Evolutionary conservation across 352 stramenopile species (phyloP).

Genomic region (Pythium volutum): DNA sequence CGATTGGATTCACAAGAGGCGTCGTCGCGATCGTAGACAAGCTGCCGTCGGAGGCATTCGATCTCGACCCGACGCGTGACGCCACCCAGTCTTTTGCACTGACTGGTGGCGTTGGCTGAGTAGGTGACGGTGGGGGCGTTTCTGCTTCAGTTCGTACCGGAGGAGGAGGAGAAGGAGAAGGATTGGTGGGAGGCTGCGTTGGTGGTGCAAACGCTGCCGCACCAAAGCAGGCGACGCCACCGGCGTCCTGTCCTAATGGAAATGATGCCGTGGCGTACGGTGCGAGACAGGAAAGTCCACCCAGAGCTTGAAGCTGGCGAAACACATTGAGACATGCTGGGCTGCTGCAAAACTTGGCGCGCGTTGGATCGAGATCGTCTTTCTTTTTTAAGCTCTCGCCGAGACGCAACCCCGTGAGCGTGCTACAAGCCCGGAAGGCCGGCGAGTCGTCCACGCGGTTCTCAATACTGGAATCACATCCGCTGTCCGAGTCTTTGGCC

Average conservation of each 20-base stretch:
- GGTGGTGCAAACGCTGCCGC: neutral
- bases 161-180: neutral
- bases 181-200: neutral
- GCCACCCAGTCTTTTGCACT: neutral
- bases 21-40: neutral
- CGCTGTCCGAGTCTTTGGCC: neutral
- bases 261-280: neutral
- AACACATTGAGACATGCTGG: neutral
- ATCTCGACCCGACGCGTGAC: neutral
- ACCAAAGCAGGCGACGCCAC: conserved; percentile 2
- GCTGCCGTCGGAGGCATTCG: neutral
- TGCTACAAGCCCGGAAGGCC: neutral
- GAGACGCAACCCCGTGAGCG: neutral
- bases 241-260: neutral
- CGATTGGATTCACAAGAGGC: neutral
- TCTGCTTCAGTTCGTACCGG: neutral
- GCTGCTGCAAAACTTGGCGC: conserved; percentile 1
- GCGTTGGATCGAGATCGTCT: conserved; percentile 1
- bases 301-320: neutral
- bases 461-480: conserved; percentile 1
- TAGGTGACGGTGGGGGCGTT: neutral
- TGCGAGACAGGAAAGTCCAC: conserved; percentile 2
- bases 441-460: conserved; percentile 1
- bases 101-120: neutral
- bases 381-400: conserved; percentile 1